Evolutionary conservation across 2,329 filamentous ascomycete genomes (phyloP), one percentile per base, ranked within the genome.

Genomic region (Fusarium equiseti): DNA sequence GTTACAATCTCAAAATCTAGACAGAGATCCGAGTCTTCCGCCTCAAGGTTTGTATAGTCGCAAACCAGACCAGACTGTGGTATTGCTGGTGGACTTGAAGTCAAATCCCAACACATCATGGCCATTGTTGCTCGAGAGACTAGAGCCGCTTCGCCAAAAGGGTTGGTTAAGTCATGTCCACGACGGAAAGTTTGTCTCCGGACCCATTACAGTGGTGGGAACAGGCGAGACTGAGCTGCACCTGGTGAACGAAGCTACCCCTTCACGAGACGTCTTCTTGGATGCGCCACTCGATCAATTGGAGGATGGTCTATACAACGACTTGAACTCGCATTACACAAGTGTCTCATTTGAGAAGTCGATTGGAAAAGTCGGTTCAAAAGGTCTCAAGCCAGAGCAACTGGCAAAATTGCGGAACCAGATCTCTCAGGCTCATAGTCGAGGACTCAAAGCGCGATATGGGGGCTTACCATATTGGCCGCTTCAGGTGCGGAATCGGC

Each of bases 61-160:
- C 11, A 80, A 85, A 65, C 85, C 87, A 0, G 73, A 75, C 3
- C 87, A 88, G 73, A 84, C 87, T 0, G 78, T 92, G 1, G 83
- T 87, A 8, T 83, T 94, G 6, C 83, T 94, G 7, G 84, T 94
- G 31, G 92, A 94, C 77, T 81, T 94, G 76, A 94, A 94, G 79
- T 89, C 84, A 22, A 72, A 73, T 5, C 65, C 75, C 10, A 61
- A 69, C 13, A 58, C 57, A 43, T 55, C 70, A 29, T 77, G 75
- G 75, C 68, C 74, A 20, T 60, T 77, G n/a, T 57, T 79, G 9
- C 67, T 79, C 6, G 26, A 68, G 20, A 72, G 63, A 59, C 83
- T 93, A 0, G 81, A 87, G 59, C 86, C 89, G 3, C 82, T 93
- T 9, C 83, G 89, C 6, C 80, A 86, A 43, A 82, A 81, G 43